These are phyloP conservation scores for Xanthoparmelia taractica DNA, from an alignment of 495 filamentous ascomycete species.

Conservation along the genomic window DNA sequence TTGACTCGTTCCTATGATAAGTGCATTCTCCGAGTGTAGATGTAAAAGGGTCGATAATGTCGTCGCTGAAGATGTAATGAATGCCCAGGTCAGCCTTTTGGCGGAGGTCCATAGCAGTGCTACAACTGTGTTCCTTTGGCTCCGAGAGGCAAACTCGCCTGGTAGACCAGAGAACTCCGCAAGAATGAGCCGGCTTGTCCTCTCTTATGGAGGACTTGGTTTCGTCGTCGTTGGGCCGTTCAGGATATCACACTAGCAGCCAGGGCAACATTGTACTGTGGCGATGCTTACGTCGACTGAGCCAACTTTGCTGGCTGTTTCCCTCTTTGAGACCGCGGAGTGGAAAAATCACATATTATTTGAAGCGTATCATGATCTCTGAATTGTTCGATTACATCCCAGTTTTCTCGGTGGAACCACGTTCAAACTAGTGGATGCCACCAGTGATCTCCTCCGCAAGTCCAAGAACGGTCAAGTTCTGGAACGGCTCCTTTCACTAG, in stretches of 20 bases:
- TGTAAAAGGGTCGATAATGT: no score
- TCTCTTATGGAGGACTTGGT: slow-evolving; percentile 33
- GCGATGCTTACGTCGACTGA: neutral
- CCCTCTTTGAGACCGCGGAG: slow-evolving; percentile 3
- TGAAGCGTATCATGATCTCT: neutral
- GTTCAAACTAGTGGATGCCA: slow-evolving; percentile 22
- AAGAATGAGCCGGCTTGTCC: slow-evolving; percentile 28
- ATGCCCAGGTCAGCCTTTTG: no score
- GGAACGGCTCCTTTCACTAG: slow-evolving; percentile 22
- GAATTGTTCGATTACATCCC: slow-evolving; percentile 11
- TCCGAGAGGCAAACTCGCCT: no score
- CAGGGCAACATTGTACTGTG: slow-evolving; percentile 2
- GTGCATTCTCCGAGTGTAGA: no score
- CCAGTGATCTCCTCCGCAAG: slow-evolving; percentile 25
- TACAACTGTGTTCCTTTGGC: no score
- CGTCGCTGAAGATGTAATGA: no score
- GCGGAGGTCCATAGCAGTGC: no score
- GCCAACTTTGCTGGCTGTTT: slow-evolving; percentile 12
- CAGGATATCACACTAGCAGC: slow-evolving; percentile 35
- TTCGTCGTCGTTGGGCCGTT: slow-evolving; percentile 34
- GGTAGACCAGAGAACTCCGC: slow-evolving; percentile 7
- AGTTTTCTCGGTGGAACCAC: slow-evolving; percentile 22
- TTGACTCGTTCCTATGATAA: no score
- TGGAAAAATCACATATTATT: neutral
- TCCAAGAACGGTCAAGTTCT: neutral